Evolutionary conservation across 2,329 filamentous ascomycete genomes (phyloP), one percentile per base, ranked within the genome.

Genomic region (Hymenoscyphus scutula): DNA sequence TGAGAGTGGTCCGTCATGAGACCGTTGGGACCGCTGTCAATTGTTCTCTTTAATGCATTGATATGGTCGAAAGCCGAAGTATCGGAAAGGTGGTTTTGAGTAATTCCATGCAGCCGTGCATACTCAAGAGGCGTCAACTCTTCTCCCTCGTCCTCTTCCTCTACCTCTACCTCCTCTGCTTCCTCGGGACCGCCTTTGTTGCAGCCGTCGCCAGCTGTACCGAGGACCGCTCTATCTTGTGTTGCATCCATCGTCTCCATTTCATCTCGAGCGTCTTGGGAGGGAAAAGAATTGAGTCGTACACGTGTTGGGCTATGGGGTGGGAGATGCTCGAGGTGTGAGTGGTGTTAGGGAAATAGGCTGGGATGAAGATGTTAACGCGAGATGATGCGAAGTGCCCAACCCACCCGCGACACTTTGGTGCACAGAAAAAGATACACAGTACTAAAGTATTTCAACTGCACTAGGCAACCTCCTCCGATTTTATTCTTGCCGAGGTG

Each of bases 21-120:
- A n/a, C n/a, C n/a, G 19, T 38, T 27, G 6, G 53, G 30, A 48
- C 8, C 23, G 41, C 23, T 10, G 6, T 23, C 7, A 25, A 66
- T 10, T 1, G 53, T 17, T 1, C 30, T n/a, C 48, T 67, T 61
- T 5, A 72, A 58, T 5, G 34, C 37, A 27, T 62, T 38, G 19
- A 73, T 61, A 23, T 69, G 65, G n/a, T 37, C 38, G 10, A 63
- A 55, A 11, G 64, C 67, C 1, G 62, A 32, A 15, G 60, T 27
- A 15, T 71, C 67, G 3, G 53, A 23, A 2, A 68, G 58, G 63
- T 73, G 62, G 53, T 74, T 56, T 15, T 60, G 62, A 30, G 69
- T 62, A n/a, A 75, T 56, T 23, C 70, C 69, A 41, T 70, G 67
- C 11, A 55, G 38, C 13, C 71, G 70, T 55, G 73, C 73, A 58